Evolutionary conservation across 495 filamentous ascomycete species (phyloP).

Genomic region (Penicillium paradoxum): DNA sequence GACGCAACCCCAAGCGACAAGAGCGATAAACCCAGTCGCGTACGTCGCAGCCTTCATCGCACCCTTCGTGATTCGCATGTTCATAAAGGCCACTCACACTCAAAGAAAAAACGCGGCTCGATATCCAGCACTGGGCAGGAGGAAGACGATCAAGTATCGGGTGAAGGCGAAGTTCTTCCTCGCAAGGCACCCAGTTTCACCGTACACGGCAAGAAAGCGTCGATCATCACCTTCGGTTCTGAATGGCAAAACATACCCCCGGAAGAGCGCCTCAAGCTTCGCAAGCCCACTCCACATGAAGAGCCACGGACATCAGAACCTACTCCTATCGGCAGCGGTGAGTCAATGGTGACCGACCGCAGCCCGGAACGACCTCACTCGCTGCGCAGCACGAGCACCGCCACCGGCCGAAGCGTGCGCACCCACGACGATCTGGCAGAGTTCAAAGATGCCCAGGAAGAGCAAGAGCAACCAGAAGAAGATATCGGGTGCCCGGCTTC

Average conservation of each 20-base stretch:
- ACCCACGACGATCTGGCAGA: slow-evolving; percentile 23
- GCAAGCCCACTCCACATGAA: slow-evolving; percentile 47
- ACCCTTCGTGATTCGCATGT: slow-evolving; percentile 82
- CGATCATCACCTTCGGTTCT: slow-evolving; percentile 86
- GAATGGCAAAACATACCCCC: slow-evolving; percentile 80
- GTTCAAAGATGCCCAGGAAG: slow-evolving; percentile 24
- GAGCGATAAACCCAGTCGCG: slow-evolving; percentile 46
- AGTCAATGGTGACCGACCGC: slow-evolving; percentile 28
- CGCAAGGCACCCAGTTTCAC: slow-evolving; percentile 85
- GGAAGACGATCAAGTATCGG: slow-evolving; percentile 51
- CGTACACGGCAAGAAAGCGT: slow-evolving; percentile 96
- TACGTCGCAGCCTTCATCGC: slow-evolving; percentile 85
- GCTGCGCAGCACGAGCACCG: slow-evolving; percentile 35
- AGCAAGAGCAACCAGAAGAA: slow-evolving; percentile 7
- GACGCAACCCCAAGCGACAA: slow-evolving; percentile 29
- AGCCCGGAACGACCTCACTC: slow-evolving; percentile 30
- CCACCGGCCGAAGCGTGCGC: slow-evolving; percentile 29
- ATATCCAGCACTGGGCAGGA: slow-evolving; percentile 51
- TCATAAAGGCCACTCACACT: slow-evolving; percentile 53
- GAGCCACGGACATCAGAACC: slow-evolving; percentile 42
- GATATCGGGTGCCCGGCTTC: slow-evolving; percentile 1
- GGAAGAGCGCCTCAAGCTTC: slow-evolving; percentile 65
- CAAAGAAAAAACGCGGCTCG: slow-evolving; percentile 74
- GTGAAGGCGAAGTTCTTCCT: slow-evolving; percentile 60
- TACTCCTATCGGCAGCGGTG: slow-evolving; percentile 26